Evolutionary conservation across 208 protist species (phyloP), one percentile per base, ranked within the genome.

Genomic region (Acanthamoeba divionensis): DNA sequence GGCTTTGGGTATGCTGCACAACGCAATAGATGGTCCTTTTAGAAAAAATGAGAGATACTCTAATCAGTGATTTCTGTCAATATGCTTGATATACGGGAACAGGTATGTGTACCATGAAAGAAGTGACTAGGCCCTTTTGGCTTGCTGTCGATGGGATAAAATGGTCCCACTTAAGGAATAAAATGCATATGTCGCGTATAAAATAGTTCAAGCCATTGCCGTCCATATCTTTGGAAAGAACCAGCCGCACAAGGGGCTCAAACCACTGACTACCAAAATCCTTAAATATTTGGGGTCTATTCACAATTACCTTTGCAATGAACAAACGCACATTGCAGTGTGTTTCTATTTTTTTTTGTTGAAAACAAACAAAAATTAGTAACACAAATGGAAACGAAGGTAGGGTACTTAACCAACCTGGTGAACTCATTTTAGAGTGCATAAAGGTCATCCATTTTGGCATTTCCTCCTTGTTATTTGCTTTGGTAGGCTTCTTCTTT

Each of bases 401-500:
- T 55, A 47, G 69, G 31, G 29, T 0, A 38, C 26, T 38, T 18
- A 5, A 90, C 10, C 24, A 71, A 47, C 24, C 29, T 18, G 57
- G n/a, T 47, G 60, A 48, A 8, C 26, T 41, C 24, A 96, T 66
- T 36, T 95, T 92, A 12, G 44, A 44, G 36, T 90, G 90, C 13
- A 97, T 57, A 63, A 96, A 95, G 57, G 41, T 33, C 92, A 97
- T 96, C 95, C 95, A 98, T 44, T 79, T 89, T 31, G 94, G 94
- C 48, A 94, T 54, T 31, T 92, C 90, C 44, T 91, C 57, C 18
- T 50, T 79, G n/a, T 77, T 50, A 24, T 94, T 48, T 2, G 18
- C 9, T 18, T 54, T 45, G 24, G 54, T 12, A 21, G 44, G 45
- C 38, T 15, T 29, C 31, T 91, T 65, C 33, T 55, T 92, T 41